A percentile compares a stretch with the other conserved stretches of the same genome.
Evolutionary conservation across 2,329 filamentous ascomycete species (phyloP).

Genomic region (Nemania bipapillata): DNA sequence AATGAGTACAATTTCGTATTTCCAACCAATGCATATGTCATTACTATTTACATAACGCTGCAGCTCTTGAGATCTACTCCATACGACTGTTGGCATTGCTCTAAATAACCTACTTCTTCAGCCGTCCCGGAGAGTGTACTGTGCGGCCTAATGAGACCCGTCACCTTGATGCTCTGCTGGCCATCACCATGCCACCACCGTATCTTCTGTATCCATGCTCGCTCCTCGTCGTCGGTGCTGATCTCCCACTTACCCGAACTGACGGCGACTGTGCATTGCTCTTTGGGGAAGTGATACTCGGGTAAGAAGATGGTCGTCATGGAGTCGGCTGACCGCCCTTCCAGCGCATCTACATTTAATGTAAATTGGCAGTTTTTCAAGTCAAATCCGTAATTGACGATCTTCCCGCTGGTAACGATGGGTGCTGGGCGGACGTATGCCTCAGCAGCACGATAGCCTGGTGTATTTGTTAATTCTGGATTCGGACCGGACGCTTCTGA

Average conservation of each 20-base stretch:
- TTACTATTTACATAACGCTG: slow-evolving; percentile 61
- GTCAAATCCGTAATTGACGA: slow-evolving; percentile 82
- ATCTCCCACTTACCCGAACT: slow-evolving; percentile 92
- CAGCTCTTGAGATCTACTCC: slow-evolving; percentile 60
- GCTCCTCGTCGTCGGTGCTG: slow-evolving; percentile 75
- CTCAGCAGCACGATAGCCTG: slow-evolving; percentile 88
- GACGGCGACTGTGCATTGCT: slow-evolving; percentile 76
- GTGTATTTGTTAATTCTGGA: slow-evolving; percentile 68
- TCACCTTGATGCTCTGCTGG: slow-evolving; percentile 80
- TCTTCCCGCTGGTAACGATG: slow-evolving; percentile 75
- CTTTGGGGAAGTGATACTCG: slow-evolving; percentile 88
- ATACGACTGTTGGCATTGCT: slow-evolving; percentile 68
- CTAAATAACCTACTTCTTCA: slow-evolving; percentile 82
- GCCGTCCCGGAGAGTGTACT: slow-evolving; percentile 67
- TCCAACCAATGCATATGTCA: background rate
- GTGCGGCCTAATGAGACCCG: slow-evolving; percentile 75
- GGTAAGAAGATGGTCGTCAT: slow-evolving; percentile 89
- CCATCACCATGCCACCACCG: slow-evolving; percentile 94
- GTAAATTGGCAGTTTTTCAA: slow-evolving; percentile 80
- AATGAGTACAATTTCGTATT: too few species aligned
- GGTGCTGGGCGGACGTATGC: slow-evolving; percentile 90
- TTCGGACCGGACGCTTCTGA: slow-evolving; percentile 64
- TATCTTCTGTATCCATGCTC: slow-evolving; percentile 76
- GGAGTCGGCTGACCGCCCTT: slow-evolving; percentile 67
- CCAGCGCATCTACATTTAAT: slow-evolving; percentile 72